Percentiles rank a stretch among this genome's conserved stretches.
phyloP scores from a whole-genome alignment of 2,329 filamentous ascomycete species.

The Colletotrichum kahawae region DNA sequence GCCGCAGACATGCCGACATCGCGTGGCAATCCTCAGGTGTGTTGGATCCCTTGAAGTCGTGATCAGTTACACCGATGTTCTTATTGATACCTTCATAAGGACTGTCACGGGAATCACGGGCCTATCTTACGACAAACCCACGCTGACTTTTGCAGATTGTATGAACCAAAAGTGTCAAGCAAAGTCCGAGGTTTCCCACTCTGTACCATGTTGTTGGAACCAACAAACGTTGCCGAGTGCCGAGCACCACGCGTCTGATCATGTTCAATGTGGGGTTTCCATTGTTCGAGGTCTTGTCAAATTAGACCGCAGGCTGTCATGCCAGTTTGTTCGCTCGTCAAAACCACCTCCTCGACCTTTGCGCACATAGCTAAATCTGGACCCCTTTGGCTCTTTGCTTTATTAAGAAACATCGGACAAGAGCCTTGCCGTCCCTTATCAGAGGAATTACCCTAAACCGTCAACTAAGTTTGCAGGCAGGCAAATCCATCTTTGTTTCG shows the following conservation, averaged over 20 bases:
- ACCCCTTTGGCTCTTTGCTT: not conserved
- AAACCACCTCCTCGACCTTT: not conserved
- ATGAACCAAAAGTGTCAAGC: not conserved
- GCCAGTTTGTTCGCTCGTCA: not conserved
- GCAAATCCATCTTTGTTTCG: not conserved
- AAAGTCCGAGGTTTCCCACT: not conserved
- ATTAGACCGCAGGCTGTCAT: not conserved
- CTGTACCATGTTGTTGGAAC: not conserved
- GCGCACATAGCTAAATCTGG: not conserved
- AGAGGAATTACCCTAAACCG: not conserved
- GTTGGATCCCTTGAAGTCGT: not conserved
- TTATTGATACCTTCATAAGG: not conserved
- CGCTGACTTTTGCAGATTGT: not conserved
- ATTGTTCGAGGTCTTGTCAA: not conserved
- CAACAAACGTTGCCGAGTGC: not conserved
- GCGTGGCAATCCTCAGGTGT: not conserved
- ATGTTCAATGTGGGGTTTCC: not conserved
- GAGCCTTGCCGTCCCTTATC: not conserved
- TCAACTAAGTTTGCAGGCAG: not conserved
- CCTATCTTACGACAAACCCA: not conserved
- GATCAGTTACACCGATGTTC: not conserved
- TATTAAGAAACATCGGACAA: not conserved
- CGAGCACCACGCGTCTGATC: not conserved
- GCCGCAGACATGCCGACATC: not conserved
- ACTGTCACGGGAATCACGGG: not conserved